Base-by-base conservation (phyloP, 345 rosid genomes). In the Sapria himalayana region DNA sequence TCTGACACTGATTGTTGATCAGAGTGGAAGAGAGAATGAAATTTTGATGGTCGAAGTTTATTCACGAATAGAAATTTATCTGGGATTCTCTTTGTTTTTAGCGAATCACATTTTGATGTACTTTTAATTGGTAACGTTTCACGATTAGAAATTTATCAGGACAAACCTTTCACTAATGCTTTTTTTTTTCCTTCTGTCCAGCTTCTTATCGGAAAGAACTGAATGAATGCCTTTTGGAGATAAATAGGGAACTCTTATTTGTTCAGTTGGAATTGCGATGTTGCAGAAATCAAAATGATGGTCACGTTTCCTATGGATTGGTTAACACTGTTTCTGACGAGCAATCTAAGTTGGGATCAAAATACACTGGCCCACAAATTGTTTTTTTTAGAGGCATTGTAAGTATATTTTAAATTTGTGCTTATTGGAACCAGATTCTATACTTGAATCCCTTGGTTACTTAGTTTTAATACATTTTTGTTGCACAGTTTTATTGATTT, bases 321-420 rank as follows among this genome's bases (percentile, higher is more conserved):
- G 91, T 82, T 29, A 89, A 82, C 55, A 74, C 55, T 50, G 76
- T 82, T 15, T 58, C 91, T 0, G 93, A 89, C 38, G 93, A 79
- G 12, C 93, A 89, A 17, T 82, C 94, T 17, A 69, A 89, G 71
- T 91, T 82, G 21, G 94, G 94, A 24, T 72, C 94, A 0, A 70
- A 66, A 17, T 89, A 76, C 58, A 66, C 85, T 10, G 78, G 74
- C 59, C 93, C 72, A 0, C 94, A 89, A 63, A 74, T 89, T 51
- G 74, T 91, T 19, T 63, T 74, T 46, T 89, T 70, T 41, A 82
- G 73, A 65, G 82, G 73, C 34, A 66, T 79, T 57, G 98, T 82
- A 54, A 66, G 94, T 78, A 22, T 14, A 39, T 0, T 16, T 29
- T 4, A 13, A 11, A 29, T n/a, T 24, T 19, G 13, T 22, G 3